Conservation (phyloP, 1,139 yeast genomes). For the Zygoascus hellenicus region DNA sequence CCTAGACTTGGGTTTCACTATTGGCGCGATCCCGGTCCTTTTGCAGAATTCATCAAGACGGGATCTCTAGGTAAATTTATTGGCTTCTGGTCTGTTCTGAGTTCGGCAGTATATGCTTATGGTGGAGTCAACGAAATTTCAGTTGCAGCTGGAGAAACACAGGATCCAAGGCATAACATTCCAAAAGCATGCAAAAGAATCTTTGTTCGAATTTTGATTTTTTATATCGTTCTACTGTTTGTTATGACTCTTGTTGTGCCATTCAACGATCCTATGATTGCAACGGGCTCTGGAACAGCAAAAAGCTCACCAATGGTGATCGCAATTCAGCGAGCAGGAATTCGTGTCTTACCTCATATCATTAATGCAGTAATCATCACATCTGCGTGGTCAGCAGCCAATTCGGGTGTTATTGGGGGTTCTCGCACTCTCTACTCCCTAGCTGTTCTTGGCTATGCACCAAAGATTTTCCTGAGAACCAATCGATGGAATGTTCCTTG, state of each 20-base stretch:
- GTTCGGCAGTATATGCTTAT: conserved; percentile 41
- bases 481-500: conserved; percentile 53
- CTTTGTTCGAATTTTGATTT: conserved; percentile 61
- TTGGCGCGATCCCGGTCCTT: conserved; percentile 81
- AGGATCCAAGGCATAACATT: conserved; percentile 67
- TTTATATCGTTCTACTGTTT: conserved; percentile 64
- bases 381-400: conserved; percentile 61
- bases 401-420: conserved; percentile 55
- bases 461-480: conserved; percentile 43
- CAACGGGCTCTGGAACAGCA: conserved; percentile 32
- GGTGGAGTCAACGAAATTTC: conserved; percentile 71
- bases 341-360: conserved; percentile 56
- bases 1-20: conserved; percentile 62
- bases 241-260: conserved; percentile 76
- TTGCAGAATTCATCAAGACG: conserved; percentile 43
- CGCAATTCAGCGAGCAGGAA: conserved; percentile 54
- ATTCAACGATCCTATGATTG: conserved; percentile 47
- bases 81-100: conserved; percentile 44
- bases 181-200: conserved; percentile 76
- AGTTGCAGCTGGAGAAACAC: conserved; percentile 75
- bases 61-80: conserved; percentile 37
- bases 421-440: conserved; percentile 50
- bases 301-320: conserved; percentile 65
- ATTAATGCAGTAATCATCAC: conserved; percentile 62
- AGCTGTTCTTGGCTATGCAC: conserved; percentile 52